Conservation (phyloP, 306 rosid genomes). For the Morella rubra region DNA sequence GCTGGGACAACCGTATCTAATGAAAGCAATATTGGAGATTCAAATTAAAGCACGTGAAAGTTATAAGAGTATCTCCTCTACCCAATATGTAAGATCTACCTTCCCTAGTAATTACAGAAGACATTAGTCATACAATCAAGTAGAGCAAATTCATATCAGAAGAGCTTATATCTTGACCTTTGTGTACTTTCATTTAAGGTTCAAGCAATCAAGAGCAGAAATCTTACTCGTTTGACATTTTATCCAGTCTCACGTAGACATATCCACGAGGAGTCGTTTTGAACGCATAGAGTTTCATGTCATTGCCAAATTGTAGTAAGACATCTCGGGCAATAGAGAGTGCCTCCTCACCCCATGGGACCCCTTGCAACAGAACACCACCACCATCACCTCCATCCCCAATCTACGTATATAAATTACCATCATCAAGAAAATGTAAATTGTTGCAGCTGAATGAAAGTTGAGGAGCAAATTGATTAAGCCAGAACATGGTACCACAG, state of each 20-base stretch:
- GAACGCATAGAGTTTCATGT: constrained; percentile 71
- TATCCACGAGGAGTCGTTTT: constrained; percentile 80
- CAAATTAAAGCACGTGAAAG: background rate
- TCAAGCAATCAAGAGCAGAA: background rate
- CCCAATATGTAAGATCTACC: background rate
- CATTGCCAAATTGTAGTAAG: constrained; percentile 52
- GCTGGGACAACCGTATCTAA: constrained; percentile 90
- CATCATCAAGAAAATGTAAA: constrained; percentile 17
- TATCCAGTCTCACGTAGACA: constrained; percentile 81
- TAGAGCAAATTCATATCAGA: background rate
- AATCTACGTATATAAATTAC: constrained; percentile 39
- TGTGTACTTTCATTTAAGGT: background rate
- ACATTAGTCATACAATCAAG: background rate
- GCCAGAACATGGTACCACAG: constrained; percentile 49
- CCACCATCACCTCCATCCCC: constrained; percentile 94
- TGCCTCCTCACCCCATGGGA: constrained; percentile 76
- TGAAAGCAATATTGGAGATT: constrained; percentile 13
- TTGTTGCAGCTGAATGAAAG: constrained; percentile 17
- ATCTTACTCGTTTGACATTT: constrained; percentile 61
- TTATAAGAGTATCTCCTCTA: background rate
- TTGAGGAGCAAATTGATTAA: constrained; percentile 11
- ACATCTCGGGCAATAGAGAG: constrained; percentile 66
- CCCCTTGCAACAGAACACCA: constrained; percentile 69
- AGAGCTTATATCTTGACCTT: constrained; percentile 5
- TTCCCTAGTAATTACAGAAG: background rate